Percentiles rank a stretch among this genome's conserved stretches.
Evolutionary conservation across 208 protist species (phyloP).

Genomic region (Wallacemonas collosoma): DNA sequence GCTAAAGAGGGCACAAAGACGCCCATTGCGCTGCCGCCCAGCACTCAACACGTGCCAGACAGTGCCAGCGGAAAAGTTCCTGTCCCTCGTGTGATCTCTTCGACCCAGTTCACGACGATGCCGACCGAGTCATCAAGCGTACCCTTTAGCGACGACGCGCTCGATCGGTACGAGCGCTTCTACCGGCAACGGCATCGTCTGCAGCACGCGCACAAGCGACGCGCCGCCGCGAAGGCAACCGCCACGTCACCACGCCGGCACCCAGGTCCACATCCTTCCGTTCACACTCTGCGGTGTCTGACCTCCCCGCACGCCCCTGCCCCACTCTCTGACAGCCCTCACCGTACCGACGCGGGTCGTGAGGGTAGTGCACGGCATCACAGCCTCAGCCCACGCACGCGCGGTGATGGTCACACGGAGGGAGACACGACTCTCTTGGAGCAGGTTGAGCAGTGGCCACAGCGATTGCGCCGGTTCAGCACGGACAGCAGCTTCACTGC

Average conservation of each 20-base stretch:
- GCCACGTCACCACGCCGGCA: neutral
- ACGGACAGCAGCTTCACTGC: conserved; percentile 9
- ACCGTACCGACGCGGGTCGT: neutral
- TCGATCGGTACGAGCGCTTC: conserved; percentile 8
- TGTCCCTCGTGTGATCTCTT: too few relatives aligned
- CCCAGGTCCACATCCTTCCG: conserved; percentile 10
- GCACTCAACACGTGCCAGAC: too few relatives aligned
- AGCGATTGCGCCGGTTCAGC: neutral
- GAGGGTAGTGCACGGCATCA: neutral
- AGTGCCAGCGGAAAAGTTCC: too few relatives aligned
- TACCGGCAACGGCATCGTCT: neutral
- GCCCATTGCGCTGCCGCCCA: too few relatives aligned
- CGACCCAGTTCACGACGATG: too few relatives aligned
- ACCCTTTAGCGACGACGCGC: neutral
- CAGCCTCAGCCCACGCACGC: neutral
- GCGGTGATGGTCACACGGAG: neutral
- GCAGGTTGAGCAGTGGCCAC: conserved; percentile 15
- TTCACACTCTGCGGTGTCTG: conserved; percentile 1
- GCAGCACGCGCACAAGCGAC: neutral
- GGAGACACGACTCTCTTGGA: conserved; percentile 1
- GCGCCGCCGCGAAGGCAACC: neutral
- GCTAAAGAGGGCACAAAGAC: neutral
- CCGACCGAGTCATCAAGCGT: too few relatives aligned
- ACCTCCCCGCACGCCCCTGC: conserved; percentile 2
- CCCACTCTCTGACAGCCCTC: neutral